These are phyloP conservation scores for Zangia roseola DNA, from an alignment of 768 basidiomycete genomes.

Conservation along the genomic window DNA sequence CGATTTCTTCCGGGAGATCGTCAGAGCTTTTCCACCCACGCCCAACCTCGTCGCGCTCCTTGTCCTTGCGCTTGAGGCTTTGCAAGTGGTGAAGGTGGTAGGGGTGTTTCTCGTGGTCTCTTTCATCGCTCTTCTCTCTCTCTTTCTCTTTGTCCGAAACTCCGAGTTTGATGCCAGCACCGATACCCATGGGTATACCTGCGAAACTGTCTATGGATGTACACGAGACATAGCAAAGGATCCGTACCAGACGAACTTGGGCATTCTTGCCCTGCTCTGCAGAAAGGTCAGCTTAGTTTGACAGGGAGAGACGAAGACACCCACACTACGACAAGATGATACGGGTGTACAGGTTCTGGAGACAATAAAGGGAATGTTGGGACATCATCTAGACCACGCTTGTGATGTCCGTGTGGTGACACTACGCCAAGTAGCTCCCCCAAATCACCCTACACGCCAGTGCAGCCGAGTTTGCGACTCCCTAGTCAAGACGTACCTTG, in stretches of 20 bases:
- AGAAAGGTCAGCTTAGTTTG: conserved; percentile 21
- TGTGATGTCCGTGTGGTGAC: conserved; percentile 37
- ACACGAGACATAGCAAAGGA: background rate
- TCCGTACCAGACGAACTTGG: conserved; percentile 67
- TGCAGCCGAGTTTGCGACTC: conserved; percentile 3
- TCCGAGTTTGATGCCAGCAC: conserved; percentile 73
- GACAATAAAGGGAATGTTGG: conserved; percentile 47
- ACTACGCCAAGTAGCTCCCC: conserved; percentile 69
- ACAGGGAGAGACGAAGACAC: conserved; percentile 25
- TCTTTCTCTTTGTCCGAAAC: conserved; percentile 46
- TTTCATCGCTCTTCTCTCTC: conserved; percentile 32
- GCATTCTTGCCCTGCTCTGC: conserved; percentile 74
- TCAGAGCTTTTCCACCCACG: conserved; percentile 36
- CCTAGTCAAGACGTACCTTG: conserved; percentile 45
- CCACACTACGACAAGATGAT: conserved; percentile 78
- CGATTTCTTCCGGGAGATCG: conserved; percentile 34
- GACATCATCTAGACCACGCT: conserved; percentile 21
- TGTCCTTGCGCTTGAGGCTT: conserved; percentile 36
- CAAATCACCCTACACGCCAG: conserved; percentile 59
- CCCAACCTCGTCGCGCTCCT: conserved; percentile 35
- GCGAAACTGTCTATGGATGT: conserved; percentile 2
- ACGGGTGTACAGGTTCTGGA: conserved; percentile 58
- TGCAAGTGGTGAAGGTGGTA: conserved; percentile 26
- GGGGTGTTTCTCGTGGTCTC: conserved; percentile 31
- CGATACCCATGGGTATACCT: conserved; percentile 79